Conservation (phyloP, 768 basidiomycete species). For the Phanerochaete carnosa region DNA sequence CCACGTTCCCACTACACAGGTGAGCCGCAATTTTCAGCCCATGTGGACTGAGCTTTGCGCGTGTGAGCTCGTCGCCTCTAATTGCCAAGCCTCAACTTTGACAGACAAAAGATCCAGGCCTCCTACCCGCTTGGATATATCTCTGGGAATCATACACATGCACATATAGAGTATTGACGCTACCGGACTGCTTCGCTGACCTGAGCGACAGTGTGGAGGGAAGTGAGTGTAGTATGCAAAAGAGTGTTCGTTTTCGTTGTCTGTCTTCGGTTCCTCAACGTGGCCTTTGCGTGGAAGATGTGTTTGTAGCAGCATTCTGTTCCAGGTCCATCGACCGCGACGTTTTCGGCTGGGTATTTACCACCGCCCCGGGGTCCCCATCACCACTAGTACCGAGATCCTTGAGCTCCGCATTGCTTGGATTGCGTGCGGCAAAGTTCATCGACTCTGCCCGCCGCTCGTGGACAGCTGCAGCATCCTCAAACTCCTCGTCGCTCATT, state of each 20-base stretch:
- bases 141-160: too few relatives aligned
- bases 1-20: too few relatives aligned
- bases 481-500: constrained; percentile 1
- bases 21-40: too few relatives aligned
- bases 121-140: too few relatives aligned
- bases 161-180: neutral
- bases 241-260: neutral
- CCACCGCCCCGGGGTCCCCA: neutral
- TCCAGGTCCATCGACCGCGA: constrained; percentile 1
- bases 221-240: neutral
- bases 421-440: neutral
- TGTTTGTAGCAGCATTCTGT: neutral
- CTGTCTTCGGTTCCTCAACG: too few relatives aligned
- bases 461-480: neutral
- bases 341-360: neutral
- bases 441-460: neutral
- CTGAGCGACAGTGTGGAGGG: neutral
- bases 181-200: neutral
- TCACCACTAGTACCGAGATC: too few relatives aligned
- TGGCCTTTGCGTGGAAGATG: neutral
- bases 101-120: too few relatives aligned
- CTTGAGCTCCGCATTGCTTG: neutral
- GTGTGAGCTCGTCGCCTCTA: too few relatives aligned
- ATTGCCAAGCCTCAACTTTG: too few relatives aligned
- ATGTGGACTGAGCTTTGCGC: too few relatives aligned